These are phyloP conservation scores for Lasiodiplodia hormozganensis DNA, from an alignment of 2,329 filamentous ascomycete genomes.

Conservation along the genomic window DNA sequence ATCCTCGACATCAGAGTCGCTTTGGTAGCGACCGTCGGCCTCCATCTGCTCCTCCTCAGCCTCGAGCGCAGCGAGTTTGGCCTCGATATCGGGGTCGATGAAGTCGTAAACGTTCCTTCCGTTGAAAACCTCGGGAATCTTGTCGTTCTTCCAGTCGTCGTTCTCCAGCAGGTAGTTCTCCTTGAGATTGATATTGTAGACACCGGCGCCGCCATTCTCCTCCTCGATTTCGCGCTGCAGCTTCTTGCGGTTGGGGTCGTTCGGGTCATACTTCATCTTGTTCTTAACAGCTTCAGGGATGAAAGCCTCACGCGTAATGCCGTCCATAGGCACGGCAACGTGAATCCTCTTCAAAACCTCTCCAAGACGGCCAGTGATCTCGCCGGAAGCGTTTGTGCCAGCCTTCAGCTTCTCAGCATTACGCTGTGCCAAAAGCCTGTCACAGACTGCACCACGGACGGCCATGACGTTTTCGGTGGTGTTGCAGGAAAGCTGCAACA, in stretches of 20 bases:
- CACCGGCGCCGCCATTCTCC: slow-evolving; percentile 92
- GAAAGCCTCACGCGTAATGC: slow-evolving; percentile 77
- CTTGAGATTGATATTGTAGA: slow-evolving; percentile 92
- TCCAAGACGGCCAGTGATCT: slow-evolving; percentile 79
- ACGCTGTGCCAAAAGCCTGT: slow-evolving; percentile 88
- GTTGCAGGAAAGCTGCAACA: slow-evolving; percentile 92
- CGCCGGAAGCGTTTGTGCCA: slow-evolving; percentile 78
- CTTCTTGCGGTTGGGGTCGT: slow-evolving; percentile 80
- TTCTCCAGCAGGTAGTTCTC: slow-evolving; percentile 86
- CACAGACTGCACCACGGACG: slow-evolving; percentile 94
- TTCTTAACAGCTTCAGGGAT: slow-evolving; percentile 85
- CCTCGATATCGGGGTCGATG: slow-evolving; percentile 94
- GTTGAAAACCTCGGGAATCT: slow-evolving; percentile 90
- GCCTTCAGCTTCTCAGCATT: slow-evolving; percentile 94
- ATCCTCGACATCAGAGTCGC: slow-evolving; percentile 74
- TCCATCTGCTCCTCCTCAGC: slow-evolving; percentile 94
- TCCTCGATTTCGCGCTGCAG: slow-evolving; percentile 88
- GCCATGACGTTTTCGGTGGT: slow-evolving; percentile 93
- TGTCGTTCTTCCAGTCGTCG: slow-evolving; percentile 94
- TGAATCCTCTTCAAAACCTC: slow-evolving; percentile 95
- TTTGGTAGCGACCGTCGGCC: slow-evolving; percentile 92
- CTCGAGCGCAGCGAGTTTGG: slow-evolving; percentile 88
- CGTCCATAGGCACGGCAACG: slow-evolving; percentile 91
- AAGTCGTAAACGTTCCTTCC: slow-evolving; percentile 98
- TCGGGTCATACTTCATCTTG: slow-evolving; percentile 87